Conservation (phyloP, 2,329 filamentous ascomycete genomes). For the Alternaria postmessia region DNA sequence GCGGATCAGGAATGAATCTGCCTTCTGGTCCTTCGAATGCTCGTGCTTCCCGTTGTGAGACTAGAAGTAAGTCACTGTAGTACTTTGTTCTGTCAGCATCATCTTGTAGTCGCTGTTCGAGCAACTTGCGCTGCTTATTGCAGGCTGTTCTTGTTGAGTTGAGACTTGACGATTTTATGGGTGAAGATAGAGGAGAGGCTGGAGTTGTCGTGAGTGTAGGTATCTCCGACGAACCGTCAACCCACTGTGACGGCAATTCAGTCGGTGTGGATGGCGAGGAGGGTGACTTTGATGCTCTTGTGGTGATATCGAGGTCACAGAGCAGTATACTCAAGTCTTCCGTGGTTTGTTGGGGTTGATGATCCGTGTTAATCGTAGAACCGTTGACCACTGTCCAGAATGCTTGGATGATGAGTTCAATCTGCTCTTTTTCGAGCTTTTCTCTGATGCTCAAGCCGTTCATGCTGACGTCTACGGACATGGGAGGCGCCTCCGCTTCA, state of each 20-base stretch:
- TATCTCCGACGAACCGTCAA: background rate
- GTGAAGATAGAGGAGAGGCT: no score
- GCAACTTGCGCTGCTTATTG: background rate
- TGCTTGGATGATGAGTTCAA: constrained; percentile 4
- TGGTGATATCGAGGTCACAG: background rate
- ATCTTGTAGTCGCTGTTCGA: background rate
- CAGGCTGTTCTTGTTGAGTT: background rate
- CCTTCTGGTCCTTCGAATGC: background rate
- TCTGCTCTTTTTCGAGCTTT: background rate
- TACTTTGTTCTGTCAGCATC: background rate
- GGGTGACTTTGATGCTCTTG: background rate
- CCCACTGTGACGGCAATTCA: background rate
- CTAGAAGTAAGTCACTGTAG: background rate
- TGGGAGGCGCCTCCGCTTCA: background rate
- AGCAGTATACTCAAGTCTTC: background rate
- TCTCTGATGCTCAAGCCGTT: background rate
- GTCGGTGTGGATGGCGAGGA: background rate
- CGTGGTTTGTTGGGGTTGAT: background rate
- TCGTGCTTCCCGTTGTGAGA: background rate
- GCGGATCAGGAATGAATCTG: background rate
- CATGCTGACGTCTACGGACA: background rate
- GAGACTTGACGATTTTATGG: background rate
- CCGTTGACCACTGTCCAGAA: constrained; percentile 23
- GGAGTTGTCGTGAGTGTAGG: background rate
- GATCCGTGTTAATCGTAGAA: background rate